Percentiles rank a stretch among this genome's conserved stretches.
These are phyloP conservation scores for Fusarium tupiense DNA, from an alignment of 2,329 filamentous ascomycete species.

Conservation along the genomic window DNA sequence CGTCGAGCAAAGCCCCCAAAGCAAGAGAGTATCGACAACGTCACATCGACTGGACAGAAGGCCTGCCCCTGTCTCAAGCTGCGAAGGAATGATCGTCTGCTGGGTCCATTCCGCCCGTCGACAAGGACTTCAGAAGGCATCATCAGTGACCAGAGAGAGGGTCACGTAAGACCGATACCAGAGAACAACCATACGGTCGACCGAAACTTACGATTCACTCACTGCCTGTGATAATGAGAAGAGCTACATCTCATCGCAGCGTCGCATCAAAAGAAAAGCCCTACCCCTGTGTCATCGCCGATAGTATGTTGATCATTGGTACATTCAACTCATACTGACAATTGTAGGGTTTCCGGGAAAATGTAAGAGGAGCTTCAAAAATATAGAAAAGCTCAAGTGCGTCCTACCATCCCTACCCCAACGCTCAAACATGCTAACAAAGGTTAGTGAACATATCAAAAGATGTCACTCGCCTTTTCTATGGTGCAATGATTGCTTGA, in stretches of 20 bases:
- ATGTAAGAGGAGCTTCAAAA: background rate
- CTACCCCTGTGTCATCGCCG: background rate
- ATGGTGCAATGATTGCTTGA: conserved; percentile 3
- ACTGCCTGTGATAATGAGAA: conserved; percentile 3
- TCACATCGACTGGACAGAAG: background rate
- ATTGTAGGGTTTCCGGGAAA: background rate
- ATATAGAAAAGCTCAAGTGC: conserved; percentile 10
- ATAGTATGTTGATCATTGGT: background rate
- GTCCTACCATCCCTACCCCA: fast-evolving
- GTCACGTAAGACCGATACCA: too few species aligned
- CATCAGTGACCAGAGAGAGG: background rate
- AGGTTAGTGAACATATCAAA: background rate
- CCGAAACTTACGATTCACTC: background rate
- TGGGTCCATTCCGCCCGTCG: too few species aligned
- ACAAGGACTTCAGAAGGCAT: background rate
- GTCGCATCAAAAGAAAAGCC: background rate
- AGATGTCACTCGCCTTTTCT: background rate
- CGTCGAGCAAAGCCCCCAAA: background rate
- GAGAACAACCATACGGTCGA: background rate
- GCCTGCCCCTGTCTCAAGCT: background rate
- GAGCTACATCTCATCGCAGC: background rate
- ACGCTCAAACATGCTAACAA: background rate
- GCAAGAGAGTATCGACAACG: background rate
- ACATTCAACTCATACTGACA: too few species aligned
- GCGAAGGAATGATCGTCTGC: background rate